Conservation (phyloP, 352 stramenopile species). For the Chrysophaeum taylorii region DNA sequence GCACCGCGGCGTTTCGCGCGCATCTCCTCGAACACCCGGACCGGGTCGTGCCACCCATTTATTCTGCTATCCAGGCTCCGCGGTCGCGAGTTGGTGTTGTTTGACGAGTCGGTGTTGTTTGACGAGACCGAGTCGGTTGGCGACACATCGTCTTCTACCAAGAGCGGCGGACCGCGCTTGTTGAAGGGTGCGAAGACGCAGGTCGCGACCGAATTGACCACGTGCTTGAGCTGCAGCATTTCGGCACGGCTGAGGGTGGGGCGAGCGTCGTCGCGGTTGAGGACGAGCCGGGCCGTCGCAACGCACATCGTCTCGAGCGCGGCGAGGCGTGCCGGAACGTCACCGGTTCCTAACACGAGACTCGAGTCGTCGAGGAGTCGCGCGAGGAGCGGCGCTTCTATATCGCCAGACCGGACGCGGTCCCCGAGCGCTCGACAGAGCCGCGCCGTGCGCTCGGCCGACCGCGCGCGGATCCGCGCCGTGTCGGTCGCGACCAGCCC, state of each 20-base stretch:
- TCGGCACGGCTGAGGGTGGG: neutral
- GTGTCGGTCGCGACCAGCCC: neutral
- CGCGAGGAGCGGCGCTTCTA: neutral
- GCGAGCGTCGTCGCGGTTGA: neutral
- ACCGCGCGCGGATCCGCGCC: neutral
- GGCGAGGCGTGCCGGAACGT: neutral
- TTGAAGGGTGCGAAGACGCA: neutral
- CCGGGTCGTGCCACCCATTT: neutral
- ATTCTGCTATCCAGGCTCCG: neutral
- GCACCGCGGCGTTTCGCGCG: neutral
- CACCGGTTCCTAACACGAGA: too few species aligned
- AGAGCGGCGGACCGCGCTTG: neutral
- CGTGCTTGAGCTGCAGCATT: neutral
- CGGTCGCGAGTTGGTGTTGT: neutral
- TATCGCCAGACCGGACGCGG: neutral
- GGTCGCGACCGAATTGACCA: neutral
- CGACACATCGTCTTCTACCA: neutral
- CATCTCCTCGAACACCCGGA: neutral
- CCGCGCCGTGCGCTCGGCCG: neutral
- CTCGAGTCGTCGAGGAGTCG: neutral
- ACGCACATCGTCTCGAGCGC: neutral
- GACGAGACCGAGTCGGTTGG: neutral
- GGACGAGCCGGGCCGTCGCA: neutral
- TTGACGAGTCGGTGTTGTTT: too few species aligned
- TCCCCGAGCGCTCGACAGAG: neutral